phyloP scores from a whole-genome alignment of 228 moss, liverwort and hornwort genomes.

The Sphagnum magellanicum region DNA sequence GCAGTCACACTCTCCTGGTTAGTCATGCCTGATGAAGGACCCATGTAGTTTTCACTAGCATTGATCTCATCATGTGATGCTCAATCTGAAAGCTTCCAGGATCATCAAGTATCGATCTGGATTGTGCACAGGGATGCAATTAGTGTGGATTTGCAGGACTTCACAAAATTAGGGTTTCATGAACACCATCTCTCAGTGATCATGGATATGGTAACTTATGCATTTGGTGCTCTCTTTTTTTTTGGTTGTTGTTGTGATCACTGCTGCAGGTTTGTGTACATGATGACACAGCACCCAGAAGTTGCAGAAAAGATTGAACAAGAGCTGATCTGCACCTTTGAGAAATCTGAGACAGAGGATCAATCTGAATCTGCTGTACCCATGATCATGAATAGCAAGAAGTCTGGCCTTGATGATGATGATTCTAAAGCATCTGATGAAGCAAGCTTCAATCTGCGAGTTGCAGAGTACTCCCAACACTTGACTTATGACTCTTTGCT shows the following conservation, averaged over 20 bases:
- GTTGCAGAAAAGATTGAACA: conserved; percentile 7
- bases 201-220: too few relatives aligned
- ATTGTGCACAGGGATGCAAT: not conserved
- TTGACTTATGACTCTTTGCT: not conserved
- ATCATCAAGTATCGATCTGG: not conserved
- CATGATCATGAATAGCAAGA: not conserved
- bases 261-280: not conserved
- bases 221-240: too few relatives aligned
- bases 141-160: too few relatives aligned
- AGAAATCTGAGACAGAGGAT: not conserved
- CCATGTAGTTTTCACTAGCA: too few relatives aligned
- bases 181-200: not conserved
- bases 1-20: conserved; percentile 13
- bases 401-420: not conserved
- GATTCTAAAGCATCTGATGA: conserved; percentile 3
- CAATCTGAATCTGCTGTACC: not conserved
- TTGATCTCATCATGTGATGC: too few relatives aligned
- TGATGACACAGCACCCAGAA: conserved; percentile 1
- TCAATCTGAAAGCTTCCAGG: too few relatives aligned
- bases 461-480: conserved; percentile 3
- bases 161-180: too few relatives aligned
- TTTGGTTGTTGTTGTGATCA: too few relatives aligned
- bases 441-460: conserved; percentile 7
- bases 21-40: not conserved
- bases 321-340: conserved; percentile 2